Conservation (phyloP, 2,329 filamentous ascomycete species). For the Colletotrichum abscissum region DNA sequence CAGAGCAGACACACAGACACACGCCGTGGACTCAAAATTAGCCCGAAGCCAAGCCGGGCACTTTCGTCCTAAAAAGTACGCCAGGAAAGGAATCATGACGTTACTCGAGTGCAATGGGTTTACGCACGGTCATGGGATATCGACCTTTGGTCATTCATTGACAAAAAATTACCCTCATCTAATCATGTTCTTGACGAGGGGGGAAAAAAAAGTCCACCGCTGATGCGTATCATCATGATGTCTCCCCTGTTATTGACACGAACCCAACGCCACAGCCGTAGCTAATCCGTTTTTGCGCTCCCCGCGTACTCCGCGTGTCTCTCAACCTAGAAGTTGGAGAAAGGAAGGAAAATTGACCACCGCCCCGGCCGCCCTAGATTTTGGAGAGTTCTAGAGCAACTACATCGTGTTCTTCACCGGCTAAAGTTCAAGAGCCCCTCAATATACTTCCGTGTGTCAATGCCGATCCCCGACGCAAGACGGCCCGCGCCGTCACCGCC, state of each 20-base stretch:
- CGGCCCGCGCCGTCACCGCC: constrained; percentile 65
- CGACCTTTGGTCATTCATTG: not conserved
- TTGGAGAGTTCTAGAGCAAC: not conserved
- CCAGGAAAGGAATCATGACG: not conserved
- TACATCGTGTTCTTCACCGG: constrained; percentile 43
- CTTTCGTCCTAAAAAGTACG: not conserved
- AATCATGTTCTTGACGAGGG: not conserved
- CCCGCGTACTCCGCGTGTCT: not conserved
- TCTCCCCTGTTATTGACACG: not conserved
- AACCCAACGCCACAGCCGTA: not conserved
- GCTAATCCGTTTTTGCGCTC: not conserved
- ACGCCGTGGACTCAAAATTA: not conserved
- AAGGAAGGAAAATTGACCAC: too few relatives aligned
- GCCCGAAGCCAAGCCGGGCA: not conserved
- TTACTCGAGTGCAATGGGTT: not conserved
- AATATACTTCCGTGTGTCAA: constrained; percentile 81
- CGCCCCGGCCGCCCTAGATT: too few relatives aligned
- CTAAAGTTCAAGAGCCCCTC: constrained; percentile 77
- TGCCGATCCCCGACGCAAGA: constrained; percentile 78
- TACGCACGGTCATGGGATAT: not conserved
- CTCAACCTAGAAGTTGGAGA: not conserved
- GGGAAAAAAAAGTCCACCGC: too few relatives aligned
- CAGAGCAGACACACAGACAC: too few relatives aligned
- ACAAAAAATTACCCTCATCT: not conserved
- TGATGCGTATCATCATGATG: not conserved